Evolutionary conservation across 495 filamentous ascomycete species (phyloP), one percentile per base, ranked within the genome.

Genomic region (Xylaria flabelliformis): DNA sequence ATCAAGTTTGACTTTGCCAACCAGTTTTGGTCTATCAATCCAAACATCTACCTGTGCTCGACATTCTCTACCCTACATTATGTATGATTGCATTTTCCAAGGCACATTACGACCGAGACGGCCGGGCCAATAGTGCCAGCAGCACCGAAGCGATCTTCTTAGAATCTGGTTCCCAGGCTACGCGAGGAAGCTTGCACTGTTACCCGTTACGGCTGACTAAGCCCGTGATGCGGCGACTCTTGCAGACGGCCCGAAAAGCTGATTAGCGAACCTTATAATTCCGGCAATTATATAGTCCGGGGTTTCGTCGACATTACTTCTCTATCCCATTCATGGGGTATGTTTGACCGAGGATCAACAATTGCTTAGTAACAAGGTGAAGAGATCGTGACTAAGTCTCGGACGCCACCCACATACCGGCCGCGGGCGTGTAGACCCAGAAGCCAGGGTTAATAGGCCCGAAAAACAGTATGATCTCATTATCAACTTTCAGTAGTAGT

Each of bases 231-330:
- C 62, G 62, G 44, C 26, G n/a, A 8, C 36, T 51, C 44, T 26
- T 26, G 41, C 21, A 66, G 44, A 48, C 44, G 63, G 63, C 63
- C 44, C 63, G 42, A 66, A 50, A 48, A 66, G 44, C 63, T 51
- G 9, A 51, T 24, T 12, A 41, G 17, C n/a, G 26, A 19, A 5
- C 41, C 41, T 26, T 50, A 36, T 36, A 34, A 8, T 66, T 36
- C 42, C 44, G 63, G 21, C 21, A 32, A 13, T 42, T 34, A 51
- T 51, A 66, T 59, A 59, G 56, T n/a, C 36, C 7, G 13, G 26
- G 29, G 32, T 17, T 59, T 64, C 62, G 10, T 64, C 62, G 17
- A 29, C 12, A 5, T 63, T 26, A n/a, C 59, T 42, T 63, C 32
- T 26, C 36, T 36, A 36, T 36, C 15, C 56, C 15, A n/a, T 39